Evolutionary conservation across 768 basidiomycete genomes (phyloP).

Genomic region (Leccinum obscurum): DNA sequence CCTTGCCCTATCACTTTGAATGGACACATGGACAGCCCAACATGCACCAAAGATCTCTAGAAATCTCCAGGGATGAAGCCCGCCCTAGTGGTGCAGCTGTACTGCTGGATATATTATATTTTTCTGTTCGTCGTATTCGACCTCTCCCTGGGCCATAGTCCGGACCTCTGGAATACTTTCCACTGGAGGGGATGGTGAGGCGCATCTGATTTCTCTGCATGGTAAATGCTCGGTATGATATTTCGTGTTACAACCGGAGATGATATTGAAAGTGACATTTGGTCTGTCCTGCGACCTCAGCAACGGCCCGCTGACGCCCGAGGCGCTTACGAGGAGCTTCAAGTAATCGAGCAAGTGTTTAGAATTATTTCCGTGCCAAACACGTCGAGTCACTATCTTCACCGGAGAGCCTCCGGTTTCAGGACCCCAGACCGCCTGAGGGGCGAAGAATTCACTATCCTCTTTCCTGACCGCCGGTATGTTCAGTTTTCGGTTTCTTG

Average conservation of each 20-base stretch:
- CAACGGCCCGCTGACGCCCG: not conserved
- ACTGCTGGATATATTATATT: not conserved
- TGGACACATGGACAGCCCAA: not conserved
- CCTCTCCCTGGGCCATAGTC: not conserved
- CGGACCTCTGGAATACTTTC: not conserved
- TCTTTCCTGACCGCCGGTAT: not conserved
- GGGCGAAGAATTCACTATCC: not conserved
- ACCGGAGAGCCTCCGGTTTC: not conserved
- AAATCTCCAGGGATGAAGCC: not conserved
- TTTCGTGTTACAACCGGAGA: not conserved
- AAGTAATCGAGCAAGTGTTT: not conserved
- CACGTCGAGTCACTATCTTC: not conserved
- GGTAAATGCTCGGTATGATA: not conserved
- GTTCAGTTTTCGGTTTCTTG: not conserved
- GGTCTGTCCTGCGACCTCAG: not conserved
- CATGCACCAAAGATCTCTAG: not conserved
- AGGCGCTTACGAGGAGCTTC: not conserved
- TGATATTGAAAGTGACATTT: not conserved
- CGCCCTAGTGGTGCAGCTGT: not conserved
- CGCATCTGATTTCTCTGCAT: not conserved
- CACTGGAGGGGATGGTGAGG: not conserved
- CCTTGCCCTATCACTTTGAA: not conserved
- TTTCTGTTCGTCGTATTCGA: not conserved
- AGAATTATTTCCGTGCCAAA: not conserved
- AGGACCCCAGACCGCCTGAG: not conserved